Evolutionary conservation across 2,329 filamentous ascomycete genomes (phyloP), one percentile per base, ranked within the genome.

Genomic region (Penicillium sp.): DNA sequence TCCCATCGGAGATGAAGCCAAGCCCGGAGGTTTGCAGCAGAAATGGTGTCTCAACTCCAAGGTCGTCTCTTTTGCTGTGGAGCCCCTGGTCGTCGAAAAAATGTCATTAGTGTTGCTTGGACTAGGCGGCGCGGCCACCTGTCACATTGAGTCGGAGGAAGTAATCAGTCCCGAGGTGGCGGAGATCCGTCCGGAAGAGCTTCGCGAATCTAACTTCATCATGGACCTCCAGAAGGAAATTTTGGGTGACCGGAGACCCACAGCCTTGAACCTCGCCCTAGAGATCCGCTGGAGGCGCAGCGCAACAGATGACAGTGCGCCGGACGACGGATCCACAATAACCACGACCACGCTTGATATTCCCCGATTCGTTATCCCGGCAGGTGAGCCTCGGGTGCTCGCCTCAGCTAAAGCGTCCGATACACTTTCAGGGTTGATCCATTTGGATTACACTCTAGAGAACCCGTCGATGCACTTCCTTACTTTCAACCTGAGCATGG

Each of bases 401-500:
- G 74, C 75, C 48, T 72, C 75, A 0, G 70, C 71, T 3, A 61
- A 58, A 1, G 51, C 65, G 2, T 75, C 73, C 0, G 53, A 51
- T 13, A 54, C 53, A 13, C 51, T 68, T 19, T 48, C 66, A 0
- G 67, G 65, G 2, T 52, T 73, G 40, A 63, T 73, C 33, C 69
- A 80, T 43, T 69, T 83, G 34, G 70, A 78, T 53, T 85, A 85
- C 64, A 88, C 82, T 3, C 82, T 98, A 49, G 93, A 98, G 70
- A 98, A 98, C 65, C 87, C 90, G 0, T 96, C 91, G 0, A 85
- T 83, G 65, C 93, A 98, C 67, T 94, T 95, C 69, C 79, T 98
- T 43, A 95, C 90, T 0, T 98, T 98, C 70, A 89, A 87, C 28
- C 69, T 97, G 43, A 82, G 77, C 24, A 95, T 98, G 89, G 91